Evolutionary conservation across 768 basidiomycete species (phyloP).

Genomic region (Phylloporus arenicola): DNA sequence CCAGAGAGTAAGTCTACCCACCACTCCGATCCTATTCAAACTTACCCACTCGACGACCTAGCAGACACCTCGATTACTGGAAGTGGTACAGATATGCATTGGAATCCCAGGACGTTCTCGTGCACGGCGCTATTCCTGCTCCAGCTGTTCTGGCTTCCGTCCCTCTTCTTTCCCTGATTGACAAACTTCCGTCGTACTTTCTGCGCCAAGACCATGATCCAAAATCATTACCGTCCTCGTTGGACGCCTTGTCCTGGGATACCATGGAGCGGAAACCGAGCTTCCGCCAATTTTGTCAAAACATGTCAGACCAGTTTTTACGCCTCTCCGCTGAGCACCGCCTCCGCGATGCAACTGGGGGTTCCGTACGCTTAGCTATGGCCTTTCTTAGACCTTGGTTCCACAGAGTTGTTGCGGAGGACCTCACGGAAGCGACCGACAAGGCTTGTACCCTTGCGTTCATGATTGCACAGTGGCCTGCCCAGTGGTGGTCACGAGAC

Average conservation of each 20-base stretch:
- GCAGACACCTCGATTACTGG: conserved; percentile 60
- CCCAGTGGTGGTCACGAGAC: conserved; percentile 61
- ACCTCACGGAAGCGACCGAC: conserved; percentile 35
- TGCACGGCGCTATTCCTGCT: conserved; percentile 62
- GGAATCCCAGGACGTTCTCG: conserved; percentile 72
- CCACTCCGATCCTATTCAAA: not conserved
- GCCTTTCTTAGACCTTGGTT: conserved; percentile 69
- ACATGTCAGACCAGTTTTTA: conserved; percentile 60
- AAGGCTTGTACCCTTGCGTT: conserved; percentile 41
- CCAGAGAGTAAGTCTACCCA: conserved; percentile 47
- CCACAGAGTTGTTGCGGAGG: conserved; percentile 41
- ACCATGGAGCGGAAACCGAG: conserved; percentile 53
- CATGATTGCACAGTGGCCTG: conserved; percentile 60
- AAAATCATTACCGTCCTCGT: conserved; percentile 26
- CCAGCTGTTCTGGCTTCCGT: conserved; percentile 65
- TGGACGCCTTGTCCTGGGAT: conserved; percentile 48
- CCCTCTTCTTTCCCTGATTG: conserved; percentile 58
- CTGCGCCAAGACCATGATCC: conserved; percentile 31
- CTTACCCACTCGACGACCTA: conserved; percentile 19
- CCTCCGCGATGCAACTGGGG: conserved; percentile 60
- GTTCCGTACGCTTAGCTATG: conserved; percentile 62
- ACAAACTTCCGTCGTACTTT: conserved; percentile 71
- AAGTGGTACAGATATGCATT: conserved; percentile 72
- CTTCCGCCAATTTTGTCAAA: conserved; percentile 68
- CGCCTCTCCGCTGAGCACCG: conserved; percentile 49